Percentiles rank a stretch among this genome's conserved stretches.
Evolutionary conservation across 2,329 filamentous ascomycete species (phyloP).

Genomic region (Colletotrichum cereale): DNA sequence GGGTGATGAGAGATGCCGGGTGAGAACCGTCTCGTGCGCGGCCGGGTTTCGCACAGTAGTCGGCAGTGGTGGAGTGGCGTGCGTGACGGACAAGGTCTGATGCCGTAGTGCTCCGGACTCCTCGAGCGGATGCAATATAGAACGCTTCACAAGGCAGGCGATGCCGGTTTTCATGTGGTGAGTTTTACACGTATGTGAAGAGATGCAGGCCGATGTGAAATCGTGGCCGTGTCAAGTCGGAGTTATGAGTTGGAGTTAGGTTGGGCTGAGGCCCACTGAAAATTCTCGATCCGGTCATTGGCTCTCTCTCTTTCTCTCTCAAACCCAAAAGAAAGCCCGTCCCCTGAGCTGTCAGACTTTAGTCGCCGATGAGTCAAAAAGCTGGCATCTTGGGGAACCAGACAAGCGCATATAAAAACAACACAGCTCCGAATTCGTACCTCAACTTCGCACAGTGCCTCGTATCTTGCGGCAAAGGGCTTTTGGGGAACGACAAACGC

Average conservation of each 20-base stretch:
- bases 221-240: background rate
- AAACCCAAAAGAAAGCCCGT: background rate
- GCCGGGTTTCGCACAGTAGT: background rate
- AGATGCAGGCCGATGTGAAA: background rate
- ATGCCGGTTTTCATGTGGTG: background rate
- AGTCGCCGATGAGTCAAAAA: conserved; percentile 12
- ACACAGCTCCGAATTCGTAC: background rate
- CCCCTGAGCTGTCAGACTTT: background rate
- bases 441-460: conserved; percentile 3
- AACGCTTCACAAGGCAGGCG: background rate
- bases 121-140: background rate
- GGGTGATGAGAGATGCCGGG: background rate
- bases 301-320: background rate
- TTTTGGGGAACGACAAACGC: background rate
- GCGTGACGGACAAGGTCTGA: background rate
- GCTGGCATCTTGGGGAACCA: background rate
- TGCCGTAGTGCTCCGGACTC: background rate
- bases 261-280: background rate
- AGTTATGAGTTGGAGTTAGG: background rate
- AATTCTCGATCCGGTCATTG: background rate
- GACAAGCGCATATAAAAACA: background rate
- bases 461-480: background rate
- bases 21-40: background rate
- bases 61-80: background rate
- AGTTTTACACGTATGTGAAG: background rate